phyloP scores from a whole-genome alignment of 139 green algal genomes.

The Zygnema circumcarinatum region DNA sequence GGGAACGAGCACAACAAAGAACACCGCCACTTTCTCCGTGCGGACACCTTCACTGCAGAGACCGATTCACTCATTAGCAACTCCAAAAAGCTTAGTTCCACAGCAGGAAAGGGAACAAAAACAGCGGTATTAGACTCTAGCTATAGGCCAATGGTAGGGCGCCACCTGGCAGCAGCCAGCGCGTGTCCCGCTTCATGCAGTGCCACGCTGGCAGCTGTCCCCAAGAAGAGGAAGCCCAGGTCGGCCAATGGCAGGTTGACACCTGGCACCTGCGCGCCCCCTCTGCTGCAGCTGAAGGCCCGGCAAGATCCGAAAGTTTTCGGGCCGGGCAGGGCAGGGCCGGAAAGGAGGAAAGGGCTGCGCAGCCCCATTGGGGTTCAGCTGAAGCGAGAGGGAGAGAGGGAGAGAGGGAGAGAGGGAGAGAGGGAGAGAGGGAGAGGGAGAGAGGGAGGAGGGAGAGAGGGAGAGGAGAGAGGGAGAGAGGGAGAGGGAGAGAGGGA shows the following conservation, averaged over 20 bases:
- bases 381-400: background rate
- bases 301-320: no score
- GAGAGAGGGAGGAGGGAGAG: background rate
- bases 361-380: background rate
- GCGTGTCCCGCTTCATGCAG: slow-evolving; percentile 43
- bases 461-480: background rate
- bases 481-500: background rate
- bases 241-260: slow-evolving; percentile 34
- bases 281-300: no score
- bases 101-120: background rate
- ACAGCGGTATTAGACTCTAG: background rate
- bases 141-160: background rate
- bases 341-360: background rate
- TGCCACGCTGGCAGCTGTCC: slow-evolving; percentile 12
- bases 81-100: background rate
- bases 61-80: slow-evolving; percentile 10
- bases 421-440: slow-evolving; percentile 9
- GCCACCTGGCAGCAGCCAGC: slow-evolving; percentile 45
- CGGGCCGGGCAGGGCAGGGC: background rate
- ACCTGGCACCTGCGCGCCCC: slow-evolving; percentile 27
- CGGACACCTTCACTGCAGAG: slow-evolving; percentile 60
- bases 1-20: slow-evolving; percentile 63
- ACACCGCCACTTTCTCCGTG: slow-evolving; percentile 51
- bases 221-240: slow-evolving; percentile 29
- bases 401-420: background rate